A percentile compares a stretch with the other conserved stretches of the same genome.
Evolutionary conservation across 306 rosid species (phyloP).

Genomic region (Glycine soja): DNA sequence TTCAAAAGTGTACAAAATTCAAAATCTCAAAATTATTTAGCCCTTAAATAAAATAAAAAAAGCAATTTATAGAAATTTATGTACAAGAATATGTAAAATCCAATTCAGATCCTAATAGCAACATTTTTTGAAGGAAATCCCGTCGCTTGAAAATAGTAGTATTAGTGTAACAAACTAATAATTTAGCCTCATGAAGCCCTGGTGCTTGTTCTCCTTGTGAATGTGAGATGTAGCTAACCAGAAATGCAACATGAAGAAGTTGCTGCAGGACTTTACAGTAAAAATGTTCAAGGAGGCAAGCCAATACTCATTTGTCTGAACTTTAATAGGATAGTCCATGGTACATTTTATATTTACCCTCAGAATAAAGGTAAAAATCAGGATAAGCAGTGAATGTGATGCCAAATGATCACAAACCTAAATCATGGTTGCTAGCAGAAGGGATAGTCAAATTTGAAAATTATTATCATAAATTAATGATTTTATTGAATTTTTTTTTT

Average conservation of each 20-base stretch:
- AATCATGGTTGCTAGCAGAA: neutral
- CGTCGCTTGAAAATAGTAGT: neutral
- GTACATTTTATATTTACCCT: conserved; percentile 1
- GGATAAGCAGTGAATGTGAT: neutral
- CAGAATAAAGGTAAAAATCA: too few species aligned
- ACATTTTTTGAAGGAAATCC: conserved; percentile 5
- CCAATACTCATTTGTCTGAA: neutral
- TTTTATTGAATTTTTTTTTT: too few species aligned
- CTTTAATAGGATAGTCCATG: neutral
- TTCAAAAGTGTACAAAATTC: neutral
- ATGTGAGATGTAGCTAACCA: conserved; percentile 8
- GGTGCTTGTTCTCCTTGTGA: neutral
- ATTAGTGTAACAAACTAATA: neutral
- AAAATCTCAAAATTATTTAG: neutral
- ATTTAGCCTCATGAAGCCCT: neutral
- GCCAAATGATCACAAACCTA: conserved; percentile 23
- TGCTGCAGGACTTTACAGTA: too few species aligned
- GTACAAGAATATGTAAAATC: too few species aligned
- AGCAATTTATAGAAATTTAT: too few species aligned
- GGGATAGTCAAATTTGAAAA: conserved; percentile 3
- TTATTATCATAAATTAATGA: neutral
- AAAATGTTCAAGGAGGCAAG: neutral
- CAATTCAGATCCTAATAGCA: conserved; percentile 4
- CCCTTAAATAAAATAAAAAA: neutral
- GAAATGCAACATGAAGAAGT: neutral